Conservation (phyloP, 169 alveolate species). For the Plasmodium billcollinsi region DNA sequence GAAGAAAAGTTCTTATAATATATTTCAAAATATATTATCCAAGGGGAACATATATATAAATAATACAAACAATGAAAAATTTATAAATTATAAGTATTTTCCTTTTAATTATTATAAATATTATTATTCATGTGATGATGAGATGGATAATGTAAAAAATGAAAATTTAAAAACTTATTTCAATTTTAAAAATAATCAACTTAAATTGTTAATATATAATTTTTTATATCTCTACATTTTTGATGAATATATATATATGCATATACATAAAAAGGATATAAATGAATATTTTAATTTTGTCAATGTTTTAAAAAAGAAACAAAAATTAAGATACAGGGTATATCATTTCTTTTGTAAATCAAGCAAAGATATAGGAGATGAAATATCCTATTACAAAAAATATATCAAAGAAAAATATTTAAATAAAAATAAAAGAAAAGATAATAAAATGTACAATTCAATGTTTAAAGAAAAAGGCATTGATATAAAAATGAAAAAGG, state of each 20-base stretch:
- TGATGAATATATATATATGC: conserved; percentile 64
- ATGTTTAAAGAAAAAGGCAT: conserved; percentile 31
- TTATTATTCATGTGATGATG: not conserved
- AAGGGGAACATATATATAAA: too few species aligned
- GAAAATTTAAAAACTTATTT: conserved; percentile 25
- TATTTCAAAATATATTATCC: too few species aligned
- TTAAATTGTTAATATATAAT: conserved; percentile 59
- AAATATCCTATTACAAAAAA: conserved; percentile 43
- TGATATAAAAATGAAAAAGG: conserved; percentile 34
- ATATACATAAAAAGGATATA: conserved; percentile 71
- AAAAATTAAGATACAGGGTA: conserved; percentile 47
- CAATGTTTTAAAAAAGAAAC: conserved; percentile 54
- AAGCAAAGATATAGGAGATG: conserved; percentile 46
- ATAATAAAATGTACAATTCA: conserved; percentile 41
- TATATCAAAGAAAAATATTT: conserved; percentile 52
- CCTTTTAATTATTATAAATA: too few species aligned
- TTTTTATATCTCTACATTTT: conserved; percentile 49
- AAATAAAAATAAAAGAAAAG: conserved; percentile 59
- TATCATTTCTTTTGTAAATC: conserved; percentile 28
- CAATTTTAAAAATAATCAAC: conserved; percentile 50
- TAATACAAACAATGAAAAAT: too few species aligned
- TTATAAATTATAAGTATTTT: too few species aligned
- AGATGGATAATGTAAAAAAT: conserved; percentile 4
- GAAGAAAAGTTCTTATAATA: too few species aligned
- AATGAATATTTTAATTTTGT: conserved; percentile 67